A percentile compares a stretch with the other conserved stretches of the same genome.
These are phyloP conservation scores for Cyathus olla DNA, from an alignment of 1,284 basidiomycete species.

Conservation along the genomic window DNA sequence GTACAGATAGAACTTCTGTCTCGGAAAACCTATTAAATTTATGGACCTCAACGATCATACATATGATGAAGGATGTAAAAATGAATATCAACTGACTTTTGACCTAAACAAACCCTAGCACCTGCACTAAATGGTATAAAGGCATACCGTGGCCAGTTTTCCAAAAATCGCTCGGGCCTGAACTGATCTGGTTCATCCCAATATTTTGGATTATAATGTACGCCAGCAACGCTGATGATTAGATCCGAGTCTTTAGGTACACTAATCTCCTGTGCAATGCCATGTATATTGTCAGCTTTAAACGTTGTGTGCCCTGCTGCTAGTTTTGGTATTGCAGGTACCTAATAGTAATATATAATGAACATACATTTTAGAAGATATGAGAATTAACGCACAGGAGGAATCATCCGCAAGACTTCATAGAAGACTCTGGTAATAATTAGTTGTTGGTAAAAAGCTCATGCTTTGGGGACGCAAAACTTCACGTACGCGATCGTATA, in stretches of 20 bases:
- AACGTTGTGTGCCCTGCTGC: too few species aligned
- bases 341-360: too few species aligned
- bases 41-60: slow-evolving; percentile 5
- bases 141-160: slow-evolving; percentile 60
- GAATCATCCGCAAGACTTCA: too few species aligned
- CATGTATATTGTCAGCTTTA: too few species aligned
- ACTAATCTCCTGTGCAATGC: too few species aligned
- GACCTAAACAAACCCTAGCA: slow-evolving; percentile 62
- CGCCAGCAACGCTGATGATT: too few species aligned
- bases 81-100: slow-evolving; percentile 46
- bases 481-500: slow-evolving; percentile 54
- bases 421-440: slow-evolving; percentile 23
- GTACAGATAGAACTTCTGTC: slow-evolving; percentile 59
- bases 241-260: too few species aligned
- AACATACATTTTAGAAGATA: too few species aligned
- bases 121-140: slow-evolving; percentile 66
- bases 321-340: too few species aligned
- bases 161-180: slow-evolving; percentile 62
- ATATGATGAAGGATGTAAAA: too few species aligned
- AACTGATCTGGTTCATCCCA: slow-evolving; percentile 64
- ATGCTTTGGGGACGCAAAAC: not conserved
- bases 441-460: slow-evolving; percentile 34
- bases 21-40: slow-evolving; percentile 53
- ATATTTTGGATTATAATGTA: slow-evolving; percentile 28
- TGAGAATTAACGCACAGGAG: too few species aligned